phyloP scores from a whole-genome alignment of 73 alveolate genomes.

The Stentor roeselii region DNA sequence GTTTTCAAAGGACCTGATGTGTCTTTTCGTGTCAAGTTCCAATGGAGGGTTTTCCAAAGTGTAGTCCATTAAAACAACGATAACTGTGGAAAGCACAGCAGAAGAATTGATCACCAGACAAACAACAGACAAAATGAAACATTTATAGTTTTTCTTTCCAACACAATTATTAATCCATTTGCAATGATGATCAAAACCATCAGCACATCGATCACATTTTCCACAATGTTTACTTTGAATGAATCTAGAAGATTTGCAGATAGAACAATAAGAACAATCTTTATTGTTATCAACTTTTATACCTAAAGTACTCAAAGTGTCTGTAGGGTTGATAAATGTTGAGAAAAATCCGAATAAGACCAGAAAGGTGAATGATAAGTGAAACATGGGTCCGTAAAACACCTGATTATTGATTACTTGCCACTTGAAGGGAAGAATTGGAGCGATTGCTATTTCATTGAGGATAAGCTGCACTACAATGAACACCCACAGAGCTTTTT shows the following conservation, averaged over 20 bases:
- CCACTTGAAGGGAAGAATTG: background rate
- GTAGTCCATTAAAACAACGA: background rate
- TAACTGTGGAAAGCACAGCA: background rate
- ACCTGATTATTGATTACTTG: background rate
- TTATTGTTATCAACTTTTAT: background rate
- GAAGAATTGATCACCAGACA: background rate
- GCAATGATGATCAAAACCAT: slow-evolving; percentile 86
- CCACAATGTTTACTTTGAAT: slow-evolving; percentile 67
- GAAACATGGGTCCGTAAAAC: background rate
- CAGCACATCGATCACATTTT: slow-evolving; percentile 72
- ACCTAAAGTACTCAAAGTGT: background rate
- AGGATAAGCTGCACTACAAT: background rate
- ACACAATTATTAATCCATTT: slow-evolving; percentile 82
- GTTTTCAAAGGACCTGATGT: background rate
- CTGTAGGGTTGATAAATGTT: background rate
- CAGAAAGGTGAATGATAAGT: background rate
- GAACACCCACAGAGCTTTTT: background rate
- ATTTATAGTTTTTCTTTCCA: slow-evolving; percentile 54
- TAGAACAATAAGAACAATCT: background rate
- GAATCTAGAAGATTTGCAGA: slow-evolving; percentile 36
- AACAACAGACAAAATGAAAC: slow-evolving; percentile 28
- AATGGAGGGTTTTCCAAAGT: background rate
- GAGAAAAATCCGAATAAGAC: background rate
- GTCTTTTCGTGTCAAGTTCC: background rate
- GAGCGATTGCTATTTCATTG: background rate